Percentiles rank a stretch among this genome's conserved stretches.
Conservation (phyloP, 768 basidiomycete genomes). For the Psilocybe tampanensis region DNA sequence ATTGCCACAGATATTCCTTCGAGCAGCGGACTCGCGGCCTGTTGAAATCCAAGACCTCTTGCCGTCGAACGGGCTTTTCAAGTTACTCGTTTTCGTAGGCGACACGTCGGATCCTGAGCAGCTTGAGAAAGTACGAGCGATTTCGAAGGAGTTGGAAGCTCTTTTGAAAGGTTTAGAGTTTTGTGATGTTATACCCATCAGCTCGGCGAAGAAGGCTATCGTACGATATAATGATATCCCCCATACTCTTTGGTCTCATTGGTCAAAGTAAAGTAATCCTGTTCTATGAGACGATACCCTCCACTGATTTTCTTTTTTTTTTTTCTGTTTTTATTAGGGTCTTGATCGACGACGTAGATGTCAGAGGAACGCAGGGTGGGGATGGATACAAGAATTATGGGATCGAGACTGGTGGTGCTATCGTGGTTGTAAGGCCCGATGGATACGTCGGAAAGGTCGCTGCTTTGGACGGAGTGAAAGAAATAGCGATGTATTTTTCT, state of each 20-base stretch:
- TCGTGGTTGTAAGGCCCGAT: slow-evolving; percentile 63
- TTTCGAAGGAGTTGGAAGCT: slow-evolving; percentile 35
- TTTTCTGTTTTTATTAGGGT: slow-evolving; percentile 40
- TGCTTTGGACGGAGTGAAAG: slow-evolving; percentile 43
- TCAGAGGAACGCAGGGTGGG: slow-evolving; percentile 47
- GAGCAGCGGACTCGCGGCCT: slow-evolving; percentile 52
- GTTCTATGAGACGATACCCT: too few relatives aligned
- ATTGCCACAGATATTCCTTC: slow-evolving; percentile 48
- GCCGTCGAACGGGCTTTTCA: slow-evolving; percentile 55
- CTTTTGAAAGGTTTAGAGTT: slow-evolving; percentile 36
- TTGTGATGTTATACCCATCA: slow-evolving; percentile 47
- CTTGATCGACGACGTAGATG: slow-evolving; percentile 57
- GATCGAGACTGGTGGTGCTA: slow-evolving; percentile 43
- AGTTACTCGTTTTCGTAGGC: slow-evolving; percentile 56
- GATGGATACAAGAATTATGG: slow-evolving; percentile 61
- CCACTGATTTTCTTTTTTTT: too few relatives aligned
- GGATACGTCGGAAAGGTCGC: slow-evolving; percentile 65
- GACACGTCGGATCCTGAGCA: slow-evolving; percentile 35
- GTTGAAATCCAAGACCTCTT: slow-evolving; percentile 57
- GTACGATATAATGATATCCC: slow-evolving; percentile 52
- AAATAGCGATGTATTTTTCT: slow-evolving; percentile 49
- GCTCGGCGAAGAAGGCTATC: slow-evolving; percentile 36
- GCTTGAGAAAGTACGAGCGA: slow-evolving; percentile 25
- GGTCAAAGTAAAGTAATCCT: slow-evolving; percentile 52
- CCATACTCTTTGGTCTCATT: slow-evolving; percentile 49